phyloP scores from a whole-genome alignment of 805 yeast species.

The Metschnikowia kofuensis region DNA sequence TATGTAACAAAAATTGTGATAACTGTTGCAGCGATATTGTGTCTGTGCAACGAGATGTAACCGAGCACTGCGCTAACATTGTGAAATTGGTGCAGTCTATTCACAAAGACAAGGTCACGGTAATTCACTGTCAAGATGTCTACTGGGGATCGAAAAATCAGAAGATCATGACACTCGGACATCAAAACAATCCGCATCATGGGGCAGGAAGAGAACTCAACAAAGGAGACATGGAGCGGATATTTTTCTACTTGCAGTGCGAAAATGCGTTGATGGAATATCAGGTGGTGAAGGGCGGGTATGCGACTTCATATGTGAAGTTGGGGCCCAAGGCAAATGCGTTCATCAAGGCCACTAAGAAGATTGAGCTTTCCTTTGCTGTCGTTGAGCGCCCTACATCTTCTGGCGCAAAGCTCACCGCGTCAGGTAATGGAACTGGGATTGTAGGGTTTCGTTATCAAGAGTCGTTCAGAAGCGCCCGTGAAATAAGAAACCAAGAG shows the following conservation, averaged over 20 bases:
- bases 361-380: constrained; percentile 53
- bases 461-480: constrained; percentile 27
- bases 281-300: constrained; percentile 71
- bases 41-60: constrained; percentile 62
- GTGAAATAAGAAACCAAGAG: constrained; percentile 14
- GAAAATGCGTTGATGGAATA: constrained; percentile 67
- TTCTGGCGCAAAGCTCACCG: constrained; percentile 6
- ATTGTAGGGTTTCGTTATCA: constrained; percentile 19
- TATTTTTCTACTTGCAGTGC: constrained; percentile 73
- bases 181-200: constrained; percentile 56
- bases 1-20: constrained; percentile 78
- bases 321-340: constrained; percentile 54
- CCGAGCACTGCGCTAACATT: constrained; percentile 57
- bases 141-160: constrained; percentile 67
- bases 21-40: constrained; percentile 54
- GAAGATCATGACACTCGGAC: constrained; percentile 63
- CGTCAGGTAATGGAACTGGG: constrained; percentile 14
- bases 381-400: constrained; percentile 8
- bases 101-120: constrained; percentile 63
- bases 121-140: constrained; percentile 78
- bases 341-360: constrained; percentile 44
- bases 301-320: constrained; percentile 71
- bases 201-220: constrained; percentile 67
- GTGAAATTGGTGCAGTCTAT: constrained; percentile 56
- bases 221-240: constrained; percentile 74